These are phyloP conservation scores for Choiromyces venosus DNA, from an alignment of 495 filamentous ascomycete species.

Conservation along the genomic window DNA sequence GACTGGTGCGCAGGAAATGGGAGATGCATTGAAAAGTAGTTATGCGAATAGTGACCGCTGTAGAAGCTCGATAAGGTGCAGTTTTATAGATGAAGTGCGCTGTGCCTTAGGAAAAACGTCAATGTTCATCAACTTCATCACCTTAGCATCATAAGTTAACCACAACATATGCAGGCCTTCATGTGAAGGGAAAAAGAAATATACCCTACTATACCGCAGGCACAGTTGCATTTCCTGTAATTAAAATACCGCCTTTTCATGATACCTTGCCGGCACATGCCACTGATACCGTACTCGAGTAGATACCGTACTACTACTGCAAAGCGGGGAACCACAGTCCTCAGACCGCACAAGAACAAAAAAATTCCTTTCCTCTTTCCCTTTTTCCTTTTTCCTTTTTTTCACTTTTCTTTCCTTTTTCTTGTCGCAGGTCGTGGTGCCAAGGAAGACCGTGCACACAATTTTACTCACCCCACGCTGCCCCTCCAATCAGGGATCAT, in stretches of 20 bases:
- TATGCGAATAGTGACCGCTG: not conserved
- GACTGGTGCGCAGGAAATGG: not conserved
- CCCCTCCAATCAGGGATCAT: slow-evolving; percentile 20
- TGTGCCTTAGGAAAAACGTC: too few species aligned
- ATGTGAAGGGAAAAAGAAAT: not conserved
- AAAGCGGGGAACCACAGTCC: slow-evolving; percentile 32
- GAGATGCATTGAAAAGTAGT: not conserved
- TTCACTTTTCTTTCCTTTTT: slow-evolving; percentile 4
- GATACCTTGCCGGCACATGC: not conserved
- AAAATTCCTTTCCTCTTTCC: not conserved
- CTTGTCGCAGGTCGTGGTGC: slow-evolving; percentile 12
- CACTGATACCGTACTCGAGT: too few species aligned
- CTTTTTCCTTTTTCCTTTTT: not conserved
- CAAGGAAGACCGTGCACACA: slow-evolving; percentile 11
- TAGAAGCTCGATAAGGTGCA: not conserved
- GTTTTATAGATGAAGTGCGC: not conserved
- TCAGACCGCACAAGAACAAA: slow-evolving; percentile 7
- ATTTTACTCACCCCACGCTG: slow-evolving; percentile 21
- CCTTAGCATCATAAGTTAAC: not conserved
- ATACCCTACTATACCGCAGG: not conserved
- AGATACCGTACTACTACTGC: not conserved
- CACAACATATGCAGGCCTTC: not conserved
- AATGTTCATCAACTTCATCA: not conserved
- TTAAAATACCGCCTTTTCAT: not conserved
- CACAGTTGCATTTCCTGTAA: not conserved